Conservation (phyloP, 2,329 filamentous ascomycete species). For the Claviceps purpurea region DNA sequence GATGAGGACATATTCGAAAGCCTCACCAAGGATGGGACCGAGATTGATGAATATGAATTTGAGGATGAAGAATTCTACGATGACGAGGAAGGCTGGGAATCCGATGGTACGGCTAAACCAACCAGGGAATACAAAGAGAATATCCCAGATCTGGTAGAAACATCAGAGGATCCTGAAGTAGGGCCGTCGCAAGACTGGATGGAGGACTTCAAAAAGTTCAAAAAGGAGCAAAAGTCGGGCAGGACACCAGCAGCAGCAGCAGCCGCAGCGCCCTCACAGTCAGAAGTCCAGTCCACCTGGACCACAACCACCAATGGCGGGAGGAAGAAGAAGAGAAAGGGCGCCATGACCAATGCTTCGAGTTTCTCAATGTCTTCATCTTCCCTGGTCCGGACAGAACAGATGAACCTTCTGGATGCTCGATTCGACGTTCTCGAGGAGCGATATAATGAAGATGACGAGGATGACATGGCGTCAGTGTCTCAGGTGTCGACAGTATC, state of each 20-base stretch:
- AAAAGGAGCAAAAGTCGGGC: conserved; percentile 54
- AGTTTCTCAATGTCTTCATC: conserved; percentile 89
- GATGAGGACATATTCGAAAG: conserved; percentile 78
- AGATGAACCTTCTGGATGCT: conserved; percentile 70
- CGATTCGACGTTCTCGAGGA: conserved; percentile 88
- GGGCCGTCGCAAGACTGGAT: conserved; percentile 71
- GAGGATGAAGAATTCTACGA: conserved; percentile 49
- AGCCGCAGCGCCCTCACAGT: conserved; percentile 26
- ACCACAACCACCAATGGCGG: conserved; percentile 69
- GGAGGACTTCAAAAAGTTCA: conserved; percentile 87
- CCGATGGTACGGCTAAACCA: conserved; percentile 81
- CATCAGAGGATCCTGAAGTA: conserved; percentile 40
- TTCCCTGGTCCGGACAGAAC: conserved; percentile 75
- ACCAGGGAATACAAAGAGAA: conserved; percentile 39
- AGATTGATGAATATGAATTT: conserved; percentile 70
- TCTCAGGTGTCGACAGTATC: conserved; percentile 51
- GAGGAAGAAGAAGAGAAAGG: conserved; percentile 86
- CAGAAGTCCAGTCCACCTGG: conserved; percentile 56
- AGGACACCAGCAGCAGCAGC: conserved; percentile 22
- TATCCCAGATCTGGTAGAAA: conserved; percentile 34
- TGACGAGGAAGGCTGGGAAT: conserved; percentile 81
- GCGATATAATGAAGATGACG: conserved; percentile 44
- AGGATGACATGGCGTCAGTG: conserved; percentile 40
- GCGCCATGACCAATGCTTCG: conserved; percentile 76
- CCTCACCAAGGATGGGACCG: conserved; percentile 54